These are phyloP conservation scores for Globisporangium recalcitrans DNA, from an alignment of 352 stramenopile species.

Conservation along the genomic window DNA sequence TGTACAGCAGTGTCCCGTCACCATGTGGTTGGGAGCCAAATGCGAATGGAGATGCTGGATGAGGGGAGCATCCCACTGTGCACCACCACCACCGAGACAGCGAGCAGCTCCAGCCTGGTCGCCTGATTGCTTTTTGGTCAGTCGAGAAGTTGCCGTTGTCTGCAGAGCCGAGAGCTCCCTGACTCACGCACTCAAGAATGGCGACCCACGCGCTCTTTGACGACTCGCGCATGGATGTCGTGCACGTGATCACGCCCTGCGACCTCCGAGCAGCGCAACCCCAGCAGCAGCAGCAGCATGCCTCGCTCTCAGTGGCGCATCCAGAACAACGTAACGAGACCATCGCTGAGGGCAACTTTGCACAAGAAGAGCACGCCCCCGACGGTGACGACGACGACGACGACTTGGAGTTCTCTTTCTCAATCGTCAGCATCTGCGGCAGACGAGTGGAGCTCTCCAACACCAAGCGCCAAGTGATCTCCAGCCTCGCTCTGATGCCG, in stretches of 20 bases:
- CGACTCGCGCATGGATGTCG: neutral
- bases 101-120: too few species aligned
- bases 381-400: neutral
- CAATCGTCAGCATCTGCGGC: neutral
- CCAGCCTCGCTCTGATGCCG: neutral
- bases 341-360: neutral
- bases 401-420: neutral
- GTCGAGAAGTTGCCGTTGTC: neutral
- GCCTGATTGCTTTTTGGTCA: too few species aligned
- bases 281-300: neutral
- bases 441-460: neutral
- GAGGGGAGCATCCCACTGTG: too few species aligned
- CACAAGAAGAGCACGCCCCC: too few species aligned
- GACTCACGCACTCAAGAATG: neutral
- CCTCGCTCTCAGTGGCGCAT: neutral
- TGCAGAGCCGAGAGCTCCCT: neutral
- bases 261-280: neutral
- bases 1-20: too few species aligned
- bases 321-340: neutral
- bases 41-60: too few species aligned
- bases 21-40: too few species aligned
- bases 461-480: neutral
- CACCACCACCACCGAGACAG: too few species aligned
- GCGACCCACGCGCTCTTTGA: neutral
- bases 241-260: slow-evolving; percentile 8